These are phyloP conservation scores for Isabelozyma heimii DNA, from an alignment of 805 yeast species.

Conservation along the genomic window DNA sequence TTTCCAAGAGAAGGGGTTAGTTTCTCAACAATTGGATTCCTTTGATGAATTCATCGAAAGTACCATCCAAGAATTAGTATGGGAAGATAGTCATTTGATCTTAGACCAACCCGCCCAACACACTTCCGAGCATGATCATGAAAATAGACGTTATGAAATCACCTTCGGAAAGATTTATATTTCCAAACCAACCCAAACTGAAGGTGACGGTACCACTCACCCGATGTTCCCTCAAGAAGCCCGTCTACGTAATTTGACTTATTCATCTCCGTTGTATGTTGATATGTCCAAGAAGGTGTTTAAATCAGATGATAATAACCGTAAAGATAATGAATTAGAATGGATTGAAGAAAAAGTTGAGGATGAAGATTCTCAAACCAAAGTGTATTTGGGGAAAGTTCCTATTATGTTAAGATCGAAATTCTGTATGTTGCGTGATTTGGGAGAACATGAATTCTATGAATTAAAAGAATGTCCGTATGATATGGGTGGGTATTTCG, in stretches of 20 bases:
- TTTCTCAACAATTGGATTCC: conserved; percentile 96
- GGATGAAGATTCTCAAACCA: conserved; percentile 59
- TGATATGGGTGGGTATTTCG: conserved; percentile 99
- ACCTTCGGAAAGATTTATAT: conserved; percentile 96
- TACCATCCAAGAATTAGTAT: conserved; percentile 92
- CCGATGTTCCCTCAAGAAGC: conserved; percentile 99
- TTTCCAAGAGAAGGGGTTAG: conserved; percentile 94
- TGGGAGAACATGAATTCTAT: conserved; percentile 89
- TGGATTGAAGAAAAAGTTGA: conserved; percentile 51
- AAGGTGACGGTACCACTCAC: conserved; percentile 99
- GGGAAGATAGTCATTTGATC: conserved; percentile 92
- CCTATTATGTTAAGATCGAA: conserved; percentile 98
- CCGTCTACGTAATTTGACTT: conserved; percentile 90
- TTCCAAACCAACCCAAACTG: conserved; percentile 97
- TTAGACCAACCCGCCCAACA: conserved; percentile 99
- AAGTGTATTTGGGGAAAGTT: conserved; percentile 92
- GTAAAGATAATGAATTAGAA: conserved; percentile 41
- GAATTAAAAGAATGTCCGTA: conserved; percentile 97
- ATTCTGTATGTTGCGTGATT: conserved; percentile 87
- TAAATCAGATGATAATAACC: conserved; percentile 72
- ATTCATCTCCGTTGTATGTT: conserved; percentile 92
- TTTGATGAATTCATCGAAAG: conserved; percentile 97
- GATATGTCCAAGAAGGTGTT: conserved; percentile 91
- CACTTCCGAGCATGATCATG: conserved; percentile 83
- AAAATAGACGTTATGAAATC: conserved; percentile 90